A percentile compares a stretch with the other conserved stretches of the same genome.
phyloP scores from a whole-genome alignment of 2,329 filamentous ascomycete genomes.

The Aspergillus flavus region DNA sequence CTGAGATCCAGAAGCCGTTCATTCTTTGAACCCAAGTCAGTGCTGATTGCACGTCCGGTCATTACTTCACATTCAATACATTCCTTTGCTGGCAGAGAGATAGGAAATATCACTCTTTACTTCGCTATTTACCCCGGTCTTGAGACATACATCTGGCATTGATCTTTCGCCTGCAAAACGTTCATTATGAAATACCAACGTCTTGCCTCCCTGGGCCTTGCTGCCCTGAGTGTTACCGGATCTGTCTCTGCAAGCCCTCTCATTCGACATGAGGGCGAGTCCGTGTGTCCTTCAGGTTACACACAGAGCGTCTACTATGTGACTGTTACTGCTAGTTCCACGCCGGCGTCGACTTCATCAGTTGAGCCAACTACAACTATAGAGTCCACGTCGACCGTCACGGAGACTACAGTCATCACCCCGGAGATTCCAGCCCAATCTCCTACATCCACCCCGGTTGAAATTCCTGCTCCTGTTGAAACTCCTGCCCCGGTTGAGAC shows the following conservation, averaged over 20 bases:
- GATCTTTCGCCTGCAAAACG: not conserved
- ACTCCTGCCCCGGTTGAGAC: conserved; percentile 6
- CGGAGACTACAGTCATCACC: conserved; percentile 8
- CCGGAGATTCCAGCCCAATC: conserved; percentile 9
- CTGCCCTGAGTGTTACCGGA: conserved; percentile 27
- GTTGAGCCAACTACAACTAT: conserved; percentile 19
- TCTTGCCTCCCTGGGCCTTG: conserved; percentile 25
- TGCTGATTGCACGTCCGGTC: conserved; percentile 26
- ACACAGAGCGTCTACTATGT: conserved; percentile 30
- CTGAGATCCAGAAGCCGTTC: conserved; percentile 33
- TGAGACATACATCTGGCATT: not conserved
- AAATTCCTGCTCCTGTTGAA: conserved; percentile 10
- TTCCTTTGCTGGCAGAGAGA: not conserved
- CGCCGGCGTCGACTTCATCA: conserved; percentile 8
- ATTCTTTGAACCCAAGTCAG: conserved; percentile 18
- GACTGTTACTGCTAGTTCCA: conserved; percentile 26
- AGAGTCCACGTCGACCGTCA: conserved; percentile 10
- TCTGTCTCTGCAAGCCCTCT: conserved; percentile 30
- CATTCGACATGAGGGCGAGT: conserved; percentile 14
- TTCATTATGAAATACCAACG: conserved; percentile 32
- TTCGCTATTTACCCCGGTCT: not conserved
- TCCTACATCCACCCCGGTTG: conserved; percentile 5
- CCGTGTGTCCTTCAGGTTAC: conserved; percentile 31
- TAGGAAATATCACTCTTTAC: not conserved
- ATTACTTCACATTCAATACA: conserved; percentile 8